Conservation (phyloP, 2,329 filamentous ascomycete species). For the Cladophialophora bantiana region DNA sequence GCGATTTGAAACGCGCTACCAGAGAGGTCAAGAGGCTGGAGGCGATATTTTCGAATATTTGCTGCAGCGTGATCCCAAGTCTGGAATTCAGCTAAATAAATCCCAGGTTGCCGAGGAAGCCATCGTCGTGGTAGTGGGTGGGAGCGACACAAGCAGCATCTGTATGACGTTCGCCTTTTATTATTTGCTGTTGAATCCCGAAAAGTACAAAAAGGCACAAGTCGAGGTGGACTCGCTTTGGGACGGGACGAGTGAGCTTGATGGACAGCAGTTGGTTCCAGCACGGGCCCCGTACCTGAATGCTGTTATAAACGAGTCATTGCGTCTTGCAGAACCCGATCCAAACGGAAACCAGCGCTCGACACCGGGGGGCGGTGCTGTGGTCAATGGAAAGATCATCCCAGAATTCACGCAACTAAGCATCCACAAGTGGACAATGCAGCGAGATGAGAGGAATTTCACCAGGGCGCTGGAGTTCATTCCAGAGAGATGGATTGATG, state of each 20-base stretch:
- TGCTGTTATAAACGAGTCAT: conserved; percentile 51
- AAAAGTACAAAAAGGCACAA: conserved; percentile 1
- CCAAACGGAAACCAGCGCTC: conserved; percentile 46
- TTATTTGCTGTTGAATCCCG: conserved; percentile 42
- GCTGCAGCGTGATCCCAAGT: conserved; percentile 9
- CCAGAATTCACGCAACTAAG: conserved; percentile 41
- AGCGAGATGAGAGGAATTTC: conserved; percentile 11
- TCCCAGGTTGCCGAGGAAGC: conserved; percentile 16
- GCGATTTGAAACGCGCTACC: conserved; percentile 11
- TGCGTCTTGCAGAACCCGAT: conserved; percentile 51
- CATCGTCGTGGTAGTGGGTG: background rate
- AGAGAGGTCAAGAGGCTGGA: background rate
- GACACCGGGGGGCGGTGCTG: conserved; percentile 45
- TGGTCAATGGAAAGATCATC: conserved; percentile 44
- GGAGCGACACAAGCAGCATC: conserved; percentile 50
- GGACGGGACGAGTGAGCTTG: background rate
- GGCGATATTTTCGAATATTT: conserved; percentile 13
- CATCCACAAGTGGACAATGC: conserved; percentile 35
- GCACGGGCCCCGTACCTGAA: conserved; percentile 41
- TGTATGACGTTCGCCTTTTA: conserved; percentile 52
- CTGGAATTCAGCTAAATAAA: background rate
- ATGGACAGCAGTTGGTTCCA: conserved; percentile 5
- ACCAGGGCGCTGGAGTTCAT: conserved; percentile 41
- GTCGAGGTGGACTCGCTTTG: conserved; percentile 3
- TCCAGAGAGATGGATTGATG: conserved; percentile 49